Evolutionary conservation across 108 stramenopile genomes (phyloP).

Genomic region (Pseudonitzschia delicatissima): DNA sequence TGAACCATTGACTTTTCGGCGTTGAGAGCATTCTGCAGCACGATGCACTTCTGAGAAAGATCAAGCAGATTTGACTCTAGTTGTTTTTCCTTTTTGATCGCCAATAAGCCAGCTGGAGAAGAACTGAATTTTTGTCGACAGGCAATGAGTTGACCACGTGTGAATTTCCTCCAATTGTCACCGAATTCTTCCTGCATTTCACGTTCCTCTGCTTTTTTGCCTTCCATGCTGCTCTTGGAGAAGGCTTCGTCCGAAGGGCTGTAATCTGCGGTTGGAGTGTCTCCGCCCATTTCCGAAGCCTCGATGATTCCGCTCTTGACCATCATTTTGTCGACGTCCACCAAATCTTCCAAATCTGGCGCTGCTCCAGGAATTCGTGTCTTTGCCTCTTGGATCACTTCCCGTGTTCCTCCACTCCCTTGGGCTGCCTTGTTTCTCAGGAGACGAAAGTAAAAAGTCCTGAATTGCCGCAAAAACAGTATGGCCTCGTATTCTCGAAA

Average conservation of each 20-base stretch:
- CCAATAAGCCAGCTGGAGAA: slow-evolving; percentile 65
- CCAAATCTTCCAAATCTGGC: slow-evolving; percentile 61
- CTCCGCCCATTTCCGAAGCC: slow-evolving; percentile 64
- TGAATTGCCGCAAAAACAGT: slow-evolving; percentile 79
- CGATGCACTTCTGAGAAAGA: slow-evolving; percentile 70
- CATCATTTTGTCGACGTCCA: slow-evolving; percentile 78
- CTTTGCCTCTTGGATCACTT: slow-evolving; percentile 47
- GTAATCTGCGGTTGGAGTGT: slow-evolving; percentile 38
- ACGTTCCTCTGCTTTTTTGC: slow-evolving; percentile 16
- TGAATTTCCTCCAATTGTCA: slow-evolving; percentile 19
- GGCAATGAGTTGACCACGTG: slow-evolving; percentile 39
- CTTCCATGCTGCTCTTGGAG: slow-evolving; percentile 18
- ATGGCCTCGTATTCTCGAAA: slow-evolving; percentile 89
- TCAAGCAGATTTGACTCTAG: slow-evolving; percentile 63
- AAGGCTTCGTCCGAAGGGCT: slow-evolving; percentile 18
- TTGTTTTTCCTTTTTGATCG: slow-evolving; percentile 64
- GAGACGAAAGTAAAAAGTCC: slow-evolving; percentile 71
- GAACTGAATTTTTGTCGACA: slow-evolving; percentile 61
- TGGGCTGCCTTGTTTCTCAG: slow-evolving; percentile 66
- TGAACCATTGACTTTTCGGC: slow-evolving; percentile 81
- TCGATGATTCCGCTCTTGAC: slow-evolving; percentile 82
- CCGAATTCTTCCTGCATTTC: slow-evolving; percentile 11
- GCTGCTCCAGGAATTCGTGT: slow-evolving; percentile 64
- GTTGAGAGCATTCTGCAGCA: slow-evolving; percentile 69
- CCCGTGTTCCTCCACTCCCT: slow-evolving; percentile 46